Percentiles rank a stretch among this genome's conserved stretches.
phyloP scores from a whole-genome alignment of 2,329 filamentous ascomycete genomes.

The Remersonia thermophila region DNA sequence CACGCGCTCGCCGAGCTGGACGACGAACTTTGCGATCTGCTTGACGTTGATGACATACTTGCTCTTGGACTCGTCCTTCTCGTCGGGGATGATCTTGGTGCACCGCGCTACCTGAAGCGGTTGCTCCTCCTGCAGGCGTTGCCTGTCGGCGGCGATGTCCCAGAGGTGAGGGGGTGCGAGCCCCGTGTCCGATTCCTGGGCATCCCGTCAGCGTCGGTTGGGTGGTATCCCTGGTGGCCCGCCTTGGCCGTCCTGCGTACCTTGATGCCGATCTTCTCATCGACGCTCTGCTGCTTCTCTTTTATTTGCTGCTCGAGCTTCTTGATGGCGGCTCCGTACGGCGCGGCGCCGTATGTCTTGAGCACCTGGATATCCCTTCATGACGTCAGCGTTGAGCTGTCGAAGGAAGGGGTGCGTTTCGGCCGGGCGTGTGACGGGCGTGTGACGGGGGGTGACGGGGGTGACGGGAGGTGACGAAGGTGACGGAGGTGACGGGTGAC shows the following conservation, averaged over 20 bases:
- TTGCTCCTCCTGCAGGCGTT: conserved; percentile 98
- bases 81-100: conserved; percentile 97
- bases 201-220: background rate
- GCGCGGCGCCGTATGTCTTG: conserved; percentile 96
- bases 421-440: too few relatives aligned
- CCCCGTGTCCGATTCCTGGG: conserved; percentile 90
- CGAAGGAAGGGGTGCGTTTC: too few relatives aligned
- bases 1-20: conserved; percentile 91
- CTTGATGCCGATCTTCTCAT: conserved; percentile 94
- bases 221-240: background rate
- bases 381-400: conserved; percentile 12
- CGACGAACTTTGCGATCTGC: conserved; percentile 98
- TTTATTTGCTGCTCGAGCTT: conserved; percentile 99
- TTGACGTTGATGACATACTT: conserved; percentile 99
- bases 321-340: conserved; percentile 86
- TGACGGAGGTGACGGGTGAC: conserved; percentile 26
- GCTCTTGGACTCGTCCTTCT: conserved; percentile 92
- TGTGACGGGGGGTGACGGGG: background rate
- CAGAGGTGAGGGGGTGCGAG: conserved; percentile 96
- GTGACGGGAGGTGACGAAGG: background rate
- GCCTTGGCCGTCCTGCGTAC: conserved; percentile 25
- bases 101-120: conserved; percentile 93
- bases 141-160: conserved; percentile 94
- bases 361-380: conserved; percentile 96
- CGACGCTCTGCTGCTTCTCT: conserved; percentile 94